phyloP scores from a whole-genome alignment of 2,329 filamentous ascomycete genomes.

The Penicillium sp. region DNA sequence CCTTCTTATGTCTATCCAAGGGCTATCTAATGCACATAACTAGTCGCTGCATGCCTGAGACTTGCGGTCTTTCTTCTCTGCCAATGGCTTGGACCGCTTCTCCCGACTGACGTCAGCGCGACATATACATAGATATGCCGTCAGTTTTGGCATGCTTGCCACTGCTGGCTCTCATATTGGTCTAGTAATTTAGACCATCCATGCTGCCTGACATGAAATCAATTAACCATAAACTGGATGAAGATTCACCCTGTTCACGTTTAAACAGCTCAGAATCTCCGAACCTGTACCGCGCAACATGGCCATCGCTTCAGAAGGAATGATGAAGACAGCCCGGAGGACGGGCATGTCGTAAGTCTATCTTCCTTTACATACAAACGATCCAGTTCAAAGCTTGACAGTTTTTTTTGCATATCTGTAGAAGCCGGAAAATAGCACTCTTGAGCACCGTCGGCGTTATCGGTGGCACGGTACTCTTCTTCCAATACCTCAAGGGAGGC shows the following conservation, averaged over 20 bases:
- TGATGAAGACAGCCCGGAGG: slow-evolving; percentile 2
- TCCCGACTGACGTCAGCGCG: not conserved
- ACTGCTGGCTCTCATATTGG: not conserved
- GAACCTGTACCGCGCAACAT: not conserved
- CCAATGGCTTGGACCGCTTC: not conserved
- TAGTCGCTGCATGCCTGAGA: not conserved
- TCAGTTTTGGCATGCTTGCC: not conserved
- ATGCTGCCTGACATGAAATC: not conserved
- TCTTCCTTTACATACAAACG: not conserved
- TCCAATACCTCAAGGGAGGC: slow-evolving; percentile 17
- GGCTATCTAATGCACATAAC: not conserved
- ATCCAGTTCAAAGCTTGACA: not conserved
- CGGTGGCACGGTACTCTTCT: slow-evolving; percentile 19
- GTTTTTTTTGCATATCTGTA: not conserved
- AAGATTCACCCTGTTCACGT: too few species aligned
- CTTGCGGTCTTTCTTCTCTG: not conserved
- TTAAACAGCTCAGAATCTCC: too few species aligned
- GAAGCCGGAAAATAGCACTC: slow-evolving; percentile 21
- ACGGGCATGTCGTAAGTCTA: slow-evolving; percentile 7
- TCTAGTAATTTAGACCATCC: not conserved
- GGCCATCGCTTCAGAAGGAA: slow-evolving; percentile 6
- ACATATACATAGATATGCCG: not conserved
- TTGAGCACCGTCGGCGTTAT: slow-evolving; percentile 21
- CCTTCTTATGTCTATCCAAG: not conserved
- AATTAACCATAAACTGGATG: not conserved